Percentiles rank a stretch among this genome's conserved stretches.
Evolutionary conservation across 2,329 filamentous ascomycete species (phyloP).

Genomic region (Knoxdaviesia proteae): DNA sequence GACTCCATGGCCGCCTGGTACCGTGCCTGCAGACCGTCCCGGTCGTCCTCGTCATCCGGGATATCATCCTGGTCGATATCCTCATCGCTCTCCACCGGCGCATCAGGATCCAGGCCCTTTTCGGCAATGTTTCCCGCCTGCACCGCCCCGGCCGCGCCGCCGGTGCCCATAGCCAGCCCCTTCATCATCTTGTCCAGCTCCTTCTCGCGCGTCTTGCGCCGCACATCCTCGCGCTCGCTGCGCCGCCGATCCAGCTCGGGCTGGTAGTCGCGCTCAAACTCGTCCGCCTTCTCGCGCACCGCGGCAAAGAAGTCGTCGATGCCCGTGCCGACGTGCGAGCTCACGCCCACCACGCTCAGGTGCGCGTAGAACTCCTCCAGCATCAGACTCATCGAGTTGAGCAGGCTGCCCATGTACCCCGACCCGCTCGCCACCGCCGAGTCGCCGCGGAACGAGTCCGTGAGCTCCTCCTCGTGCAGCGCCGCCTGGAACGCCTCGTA

Average conservation of each 20-base stretch:
- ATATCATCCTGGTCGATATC: constrained; percentile 39
- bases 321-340: constrained; percentile 76
- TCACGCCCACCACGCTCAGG: constrained; percentile 80
- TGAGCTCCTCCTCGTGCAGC: constrained; percentile 57
- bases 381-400: constrained; percentile 97
- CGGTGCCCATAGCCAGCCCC: constrained; percentile 45
- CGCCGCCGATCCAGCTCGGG: constrained; percentile 71
- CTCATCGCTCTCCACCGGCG: constrained; percentile 31
- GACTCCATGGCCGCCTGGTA: constrained; percentile 58
- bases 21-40: constrained; percentile 48
- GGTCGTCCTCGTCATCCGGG: constrained; percentile 35
- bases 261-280: constrained; percentile 79
- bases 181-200: constrained; percentile 89
- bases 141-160: constrained; percentile 5
- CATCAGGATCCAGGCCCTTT: constrained; percentile 15
- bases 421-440: constrained; percentile 50
- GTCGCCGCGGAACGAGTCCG: constrained; percentile 57
- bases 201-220: constrained; percentile 49
- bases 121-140: constrained; percentile 15
- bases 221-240: constrained; percentile 54
- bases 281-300: constrained; percentile 65
- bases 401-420: constrained; percentile 86
- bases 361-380: constrained; percentile 95
- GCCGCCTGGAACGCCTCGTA: constrained; percentile 90
- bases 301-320: constrained; percentile 87